Evolutionary conservation across 2,329 filamentous ascomycete species (phyloP), one percentile per base, ranked within the genome.

Genomic region (Diaporthe eres): DNA sequence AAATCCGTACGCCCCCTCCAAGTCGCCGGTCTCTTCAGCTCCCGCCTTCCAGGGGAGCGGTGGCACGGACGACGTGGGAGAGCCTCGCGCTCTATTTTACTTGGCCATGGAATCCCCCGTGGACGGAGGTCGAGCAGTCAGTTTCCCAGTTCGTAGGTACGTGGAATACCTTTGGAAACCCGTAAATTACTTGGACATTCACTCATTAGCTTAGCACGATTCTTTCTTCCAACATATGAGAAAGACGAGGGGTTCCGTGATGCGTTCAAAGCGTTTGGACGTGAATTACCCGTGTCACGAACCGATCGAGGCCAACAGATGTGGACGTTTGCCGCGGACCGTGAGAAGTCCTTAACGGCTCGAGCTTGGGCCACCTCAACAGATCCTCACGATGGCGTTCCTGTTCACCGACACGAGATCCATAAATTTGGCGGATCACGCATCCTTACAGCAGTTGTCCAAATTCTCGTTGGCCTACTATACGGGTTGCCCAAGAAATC

Each of bases 291-390:
- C 10, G 17, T 22, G 3, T 28, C 28, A 1, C 7, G 6, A 34
- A 34, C 3, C 3, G 1, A 10, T 58, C 28, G 28, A 34, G 28
- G 17, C 9, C 1, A 25, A 5, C 7, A 58, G 4, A 12, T 15
- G 55, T 2, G 17, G 6, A 1, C 3, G 2, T 3, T 9, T 34
- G 0, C 0, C 2, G 5, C 17, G 8, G 3, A 8, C 55, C 7
- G 8, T 1, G 9, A 58, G 9, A 58, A 6, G 4, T 34, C 15
- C 6, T 9, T 31, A 3, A 1, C 28, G 12, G 17, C 12, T 22
- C 15, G 4, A 58, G 17, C 28, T 22, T 37, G 28, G 55, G 9
- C 4, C 3, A 6, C 2, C 28, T 22, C 8, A 10, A 5, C 10
- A 37, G 4, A 8, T 4, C 5, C 10, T 6, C 19, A n/a, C 0